Percentiles rank a stretch among this genome's conserved stretches.
Conservation (phyloP, 208 protist genomes). For the Wallacemonas collosoma region DNA sequence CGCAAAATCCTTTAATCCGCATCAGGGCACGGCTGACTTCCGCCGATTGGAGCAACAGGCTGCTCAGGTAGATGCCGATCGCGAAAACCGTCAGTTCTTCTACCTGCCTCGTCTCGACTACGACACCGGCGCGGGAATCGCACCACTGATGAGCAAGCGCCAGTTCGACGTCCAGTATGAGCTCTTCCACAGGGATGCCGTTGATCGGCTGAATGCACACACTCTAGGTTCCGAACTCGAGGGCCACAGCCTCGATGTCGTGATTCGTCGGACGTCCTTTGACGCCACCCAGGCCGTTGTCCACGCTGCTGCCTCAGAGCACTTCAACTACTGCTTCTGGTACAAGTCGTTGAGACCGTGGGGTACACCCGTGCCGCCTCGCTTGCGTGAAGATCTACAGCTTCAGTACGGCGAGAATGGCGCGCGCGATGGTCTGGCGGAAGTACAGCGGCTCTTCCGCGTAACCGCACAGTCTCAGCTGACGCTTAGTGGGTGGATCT, state of each 20-base stretch:
- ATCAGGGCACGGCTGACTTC: constrained; percentile 58
- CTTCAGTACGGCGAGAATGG: constrained; percentile 74
- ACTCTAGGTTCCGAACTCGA: constrained; percentile 79
- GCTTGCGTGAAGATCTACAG: constrained; percentile 70
- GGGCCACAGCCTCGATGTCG: constrained; percentile 81
- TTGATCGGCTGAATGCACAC: constrained; percentile 71
- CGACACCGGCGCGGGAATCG: constrained; percentile 50
- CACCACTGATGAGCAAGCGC: constrained; percentile 58
- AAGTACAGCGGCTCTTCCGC: constrained; percentile 55
- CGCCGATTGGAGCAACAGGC: constrained; percentile 62
- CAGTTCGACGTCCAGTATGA: constrained; percentile 85
- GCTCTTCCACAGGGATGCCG: constrained; percentile 79
- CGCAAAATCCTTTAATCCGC: constrained; percentile 13
- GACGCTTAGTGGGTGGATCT: constrained; percentile 73
- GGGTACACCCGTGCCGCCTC: constrained; percentile 64
- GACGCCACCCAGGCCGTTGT: constrained; percentile 72
- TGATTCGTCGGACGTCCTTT: constrained; percentile 80
- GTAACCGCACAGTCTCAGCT: constrained; percentile 63
- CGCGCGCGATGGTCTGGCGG: constrained; percentile 58
- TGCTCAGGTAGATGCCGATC: constrained; percentile 35
- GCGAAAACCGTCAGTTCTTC: constrained; percentile 69
- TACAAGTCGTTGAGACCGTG: constrained; percentile 85
- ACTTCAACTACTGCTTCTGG: constrained; percentile 93
- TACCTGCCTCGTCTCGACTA: constrained; percentile 72
- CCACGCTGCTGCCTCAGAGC: constrained; percentile 75